phyloP scores from a whole-genome alignment of 306 rosid species.

The Vicia villosa region DNA sequence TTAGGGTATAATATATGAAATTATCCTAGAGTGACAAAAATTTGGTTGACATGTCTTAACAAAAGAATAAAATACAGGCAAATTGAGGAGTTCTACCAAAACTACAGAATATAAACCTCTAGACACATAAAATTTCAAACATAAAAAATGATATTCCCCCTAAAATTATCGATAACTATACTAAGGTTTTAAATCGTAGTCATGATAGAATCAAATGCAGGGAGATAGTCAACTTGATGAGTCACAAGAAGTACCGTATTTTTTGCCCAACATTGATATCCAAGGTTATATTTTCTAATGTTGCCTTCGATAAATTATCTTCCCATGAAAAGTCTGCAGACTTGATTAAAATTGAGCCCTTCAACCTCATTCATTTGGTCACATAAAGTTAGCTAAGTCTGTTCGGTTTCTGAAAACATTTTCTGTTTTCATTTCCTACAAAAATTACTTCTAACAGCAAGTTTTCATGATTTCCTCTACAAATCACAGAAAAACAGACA shows the following conservation, averaged over 20 bases:
- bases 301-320: constrained; percentile 42
- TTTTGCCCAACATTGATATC: too few relatives aligned
- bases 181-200: neutral
- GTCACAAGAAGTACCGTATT: constrained; percentile 53
- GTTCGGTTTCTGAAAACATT: neutral
- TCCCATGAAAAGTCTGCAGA: constrained; percentile 72
- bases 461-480: neutral
- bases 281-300: too few relatives aligned
- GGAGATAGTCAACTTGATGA: constrained; percentile 68
- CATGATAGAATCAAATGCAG: constrained; percentile 43
- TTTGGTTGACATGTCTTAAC: constrained; percentile 21
- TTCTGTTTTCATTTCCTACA: neutral
- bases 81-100: neutral
- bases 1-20: too few relatives aligned
- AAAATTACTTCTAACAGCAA: neutral
- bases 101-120: constrained; percentile 5
- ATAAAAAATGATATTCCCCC: neutral
- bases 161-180: neutral
- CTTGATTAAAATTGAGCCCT: constrained; percentile 42
- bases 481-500: neutral
- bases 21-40: neutral
- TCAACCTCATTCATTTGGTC: too few relatives aligned
- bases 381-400: too few relatives aligned
- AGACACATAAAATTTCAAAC: constrained; percentile 25
- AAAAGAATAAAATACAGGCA: constrained; percentile 6